A percentile compares a stretch with the other conserved stretches of the same genome.
phyloP scores from a whole-genome alignment of 345 rosid species.

The Xanthoceras sorbifolium region DNA sequence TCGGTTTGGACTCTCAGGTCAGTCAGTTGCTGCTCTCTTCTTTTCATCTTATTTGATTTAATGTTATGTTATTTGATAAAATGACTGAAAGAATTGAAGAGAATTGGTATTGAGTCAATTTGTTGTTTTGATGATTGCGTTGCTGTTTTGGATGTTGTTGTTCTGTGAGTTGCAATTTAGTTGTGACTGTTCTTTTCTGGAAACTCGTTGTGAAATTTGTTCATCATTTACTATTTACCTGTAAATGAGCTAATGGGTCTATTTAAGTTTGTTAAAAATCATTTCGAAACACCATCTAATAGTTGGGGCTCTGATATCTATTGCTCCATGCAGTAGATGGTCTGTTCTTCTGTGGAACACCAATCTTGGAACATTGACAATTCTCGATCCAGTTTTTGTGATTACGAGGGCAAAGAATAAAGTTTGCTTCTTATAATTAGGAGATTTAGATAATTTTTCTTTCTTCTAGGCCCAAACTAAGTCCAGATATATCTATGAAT shows the following conservation, averaged over 20 bases:
- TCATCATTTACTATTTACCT: not conserved
- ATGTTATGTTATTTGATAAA: conserved; percentile 23
- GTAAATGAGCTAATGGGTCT: not conserved
- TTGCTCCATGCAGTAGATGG: not conserved
- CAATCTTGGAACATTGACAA: not conserved
- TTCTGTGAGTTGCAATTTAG: not conserved
- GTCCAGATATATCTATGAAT: not conserved
- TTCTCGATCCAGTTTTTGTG: not conserved
- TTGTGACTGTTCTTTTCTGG: not conserved
- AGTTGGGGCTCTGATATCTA: not conserved
- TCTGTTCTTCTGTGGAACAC: not conserved
- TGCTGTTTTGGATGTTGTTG: not conserved
- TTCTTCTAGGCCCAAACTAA: not conserved
- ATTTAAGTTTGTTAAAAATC: not conserved
- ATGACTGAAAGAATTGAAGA: conserved; percentile 20
- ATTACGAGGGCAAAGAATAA: not conserved
- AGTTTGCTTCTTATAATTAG: not conserved
- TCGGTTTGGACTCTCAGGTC: conserved; percentile 84
- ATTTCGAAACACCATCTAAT: not conserved
- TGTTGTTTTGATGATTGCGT: not conserved
- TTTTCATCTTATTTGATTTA: not conserved
- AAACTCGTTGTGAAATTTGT: not conserved
- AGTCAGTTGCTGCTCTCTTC: conserved; percentile 31
- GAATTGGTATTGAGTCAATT: not conserved
- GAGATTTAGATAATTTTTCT: not conserved